Conservation (phyloP, 331 rosid species). For the Rhamnella rubrinervis region DNA sequence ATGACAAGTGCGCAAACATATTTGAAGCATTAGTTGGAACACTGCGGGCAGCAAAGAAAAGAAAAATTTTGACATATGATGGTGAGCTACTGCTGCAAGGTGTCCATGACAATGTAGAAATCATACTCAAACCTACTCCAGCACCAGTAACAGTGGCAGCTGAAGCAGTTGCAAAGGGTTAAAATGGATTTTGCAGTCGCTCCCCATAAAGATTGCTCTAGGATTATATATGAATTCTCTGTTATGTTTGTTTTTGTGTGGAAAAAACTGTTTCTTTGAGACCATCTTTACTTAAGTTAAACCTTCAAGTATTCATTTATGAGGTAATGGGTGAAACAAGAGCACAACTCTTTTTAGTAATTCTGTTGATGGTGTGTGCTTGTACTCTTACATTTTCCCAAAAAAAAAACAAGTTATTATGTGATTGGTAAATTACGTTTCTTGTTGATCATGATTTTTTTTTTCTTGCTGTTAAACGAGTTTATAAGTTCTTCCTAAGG, state of each 20-base stretch:
- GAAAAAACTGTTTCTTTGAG: background rate
- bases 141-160: slow-evolving; percentile 30
- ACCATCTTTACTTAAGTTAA: background rate
- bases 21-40: slow-evolving; percentile 96
- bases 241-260: background rate
- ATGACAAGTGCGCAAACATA: slow-evolving; percentile 85
- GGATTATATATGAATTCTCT: background rate
- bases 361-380: background rate
- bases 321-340: background rate
- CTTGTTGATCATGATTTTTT: too few species aligned
- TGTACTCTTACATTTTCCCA: too few species aligned
- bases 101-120: slow-evolving; percentile 90
- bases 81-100: slow-evolving; percentile 95
- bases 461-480: too few species aligned
- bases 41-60: slow-evolving; percentile 80
- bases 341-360: background rate
- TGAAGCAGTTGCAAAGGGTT: slow-evolving; percentile 31
- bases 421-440: too few species aligned
- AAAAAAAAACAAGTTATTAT: too few species aligned
- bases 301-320: background rate
- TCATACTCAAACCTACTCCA: slow-evolving; percentile 55
- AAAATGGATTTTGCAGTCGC: slow-evolving; percentile 7
- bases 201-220: slow-evolving; percentile 9
- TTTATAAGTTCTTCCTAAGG: too few species aligned
- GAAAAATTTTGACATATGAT: slow-evolving; percentile 61